These are phyloP conservation scores for Cunninghamia lanceolata DNA, from an alignment of 75 land plant species.

Conservation along the genomic window DNA sequence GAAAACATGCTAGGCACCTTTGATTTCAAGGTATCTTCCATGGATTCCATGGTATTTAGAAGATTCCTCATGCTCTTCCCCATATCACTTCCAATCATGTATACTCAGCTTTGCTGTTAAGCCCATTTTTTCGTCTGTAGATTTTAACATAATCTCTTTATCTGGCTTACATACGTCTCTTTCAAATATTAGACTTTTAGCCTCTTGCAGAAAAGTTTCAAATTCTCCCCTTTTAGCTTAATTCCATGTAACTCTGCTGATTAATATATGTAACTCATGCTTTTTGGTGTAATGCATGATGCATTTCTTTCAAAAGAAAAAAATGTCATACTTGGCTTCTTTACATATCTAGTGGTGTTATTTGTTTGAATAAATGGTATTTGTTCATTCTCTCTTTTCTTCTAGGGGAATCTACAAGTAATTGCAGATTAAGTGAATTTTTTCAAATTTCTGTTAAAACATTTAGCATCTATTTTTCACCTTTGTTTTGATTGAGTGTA, in stretches of 20 bases:
- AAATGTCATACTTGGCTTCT: too few relatives aligned
- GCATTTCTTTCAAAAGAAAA: too few relatives aligned
- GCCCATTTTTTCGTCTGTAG: background rate
- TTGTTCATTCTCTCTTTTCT: background rate
- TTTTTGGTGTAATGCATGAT: background rate
- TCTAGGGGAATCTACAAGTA: background rate
- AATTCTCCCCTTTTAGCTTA: background rate
- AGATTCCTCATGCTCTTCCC: background rate
- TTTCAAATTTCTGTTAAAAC: background rate
- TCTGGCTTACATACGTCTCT: background rate
- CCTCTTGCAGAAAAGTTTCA: background rate
- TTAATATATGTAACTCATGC: background rate
- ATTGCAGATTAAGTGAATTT: background rate
- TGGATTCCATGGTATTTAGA: background rate
- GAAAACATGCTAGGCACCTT: too few relatives aligned
- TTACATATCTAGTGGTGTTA: background rate
- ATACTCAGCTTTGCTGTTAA: background rate
- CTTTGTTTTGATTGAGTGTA: background rate
- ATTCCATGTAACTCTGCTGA: background rate
- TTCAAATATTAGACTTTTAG: background rate
- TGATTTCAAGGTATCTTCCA: too few relatives aligned
- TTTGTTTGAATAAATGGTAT: background rate
- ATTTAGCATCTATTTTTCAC: conserved; percentile 3
- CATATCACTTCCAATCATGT: background rate
- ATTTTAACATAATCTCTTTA: background rate